phyloP scores from a whole-genome alignment of 345 rosid genomes.

The Populus nigra region DNA sequence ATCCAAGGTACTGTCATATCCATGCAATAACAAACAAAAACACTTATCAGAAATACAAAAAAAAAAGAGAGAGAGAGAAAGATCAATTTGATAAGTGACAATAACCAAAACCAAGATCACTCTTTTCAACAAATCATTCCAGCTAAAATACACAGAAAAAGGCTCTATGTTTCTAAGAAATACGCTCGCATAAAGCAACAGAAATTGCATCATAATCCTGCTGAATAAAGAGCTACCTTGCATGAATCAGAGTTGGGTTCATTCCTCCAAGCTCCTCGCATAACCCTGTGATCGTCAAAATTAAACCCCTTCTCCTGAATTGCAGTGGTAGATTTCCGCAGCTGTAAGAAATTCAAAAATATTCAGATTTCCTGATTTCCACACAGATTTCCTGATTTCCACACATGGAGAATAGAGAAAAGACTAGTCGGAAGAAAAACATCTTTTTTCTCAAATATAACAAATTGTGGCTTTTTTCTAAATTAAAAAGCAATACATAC shows the following conservation, averaged over 20 bases:
- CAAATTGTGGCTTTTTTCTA: not conserved
- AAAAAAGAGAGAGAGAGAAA: not conserved
- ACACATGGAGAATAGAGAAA: not conserved
- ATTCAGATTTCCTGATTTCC: not conserved
- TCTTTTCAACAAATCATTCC: not conserved
- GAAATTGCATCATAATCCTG: conserved; percentile 3
- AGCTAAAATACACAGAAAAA: not conserved
- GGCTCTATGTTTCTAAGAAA: not conserved
- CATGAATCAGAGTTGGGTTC: conserved; percentile 87
- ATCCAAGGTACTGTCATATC: not conserved
- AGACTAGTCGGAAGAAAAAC: not conserved
- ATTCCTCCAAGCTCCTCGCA: conserved; percentile 99
- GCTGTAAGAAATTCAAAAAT: conserved; percentile 37
- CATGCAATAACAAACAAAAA: not conserved
- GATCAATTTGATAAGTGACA: not conserved
- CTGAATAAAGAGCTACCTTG: conserved; percentile 54
- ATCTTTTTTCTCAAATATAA: not conserved
- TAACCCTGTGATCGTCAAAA: conserved; percentile 85
- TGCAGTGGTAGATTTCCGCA: conserved; percentile 42
- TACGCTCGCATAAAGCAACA: not conserved
- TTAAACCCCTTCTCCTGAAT: conserved; percentile 85
- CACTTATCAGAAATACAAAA: not conserved
- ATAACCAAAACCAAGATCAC: not conserved
- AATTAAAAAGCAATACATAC: conserved; percentile 32
- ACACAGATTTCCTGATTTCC: not conserved